Conservation (phyloP, 805 yeast genomes). For the Lipomyces sp. region DNA sequence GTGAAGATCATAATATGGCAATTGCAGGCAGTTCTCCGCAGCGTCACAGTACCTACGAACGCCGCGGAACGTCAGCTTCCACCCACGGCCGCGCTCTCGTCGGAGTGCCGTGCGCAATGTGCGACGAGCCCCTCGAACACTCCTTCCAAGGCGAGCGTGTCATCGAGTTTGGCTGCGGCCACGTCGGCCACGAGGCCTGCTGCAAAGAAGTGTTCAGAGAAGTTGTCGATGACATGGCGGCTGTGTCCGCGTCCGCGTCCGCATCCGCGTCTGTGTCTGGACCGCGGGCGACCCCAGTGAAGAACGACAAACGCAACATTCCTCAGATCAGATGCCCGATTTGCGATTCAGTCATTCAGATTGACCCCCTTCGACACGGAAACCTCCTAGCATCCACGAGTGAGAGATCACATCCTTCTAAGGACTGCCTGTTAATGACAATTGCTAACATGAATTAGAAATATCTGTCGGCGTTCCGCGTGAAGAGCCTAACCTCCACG, state of each 20-base stretch:
- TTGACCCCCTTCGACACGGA: constrained; percentile 11
- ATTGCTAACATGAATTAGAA: background rate
- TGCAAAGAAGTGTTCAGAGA: constrained; percentile 12
- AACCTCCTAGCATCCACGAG: background rate
- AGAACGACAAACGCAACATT: background rate
- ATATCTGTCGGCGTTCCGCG: constrained; percentile 2
- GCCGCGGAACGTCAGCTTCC: background rate
- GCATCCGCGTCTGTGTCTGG: background rate
- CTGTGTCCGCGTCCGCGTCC: background rate
- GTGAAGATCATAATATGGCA: background rate
- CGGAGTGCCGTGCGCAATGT: constrained; percentile 30
- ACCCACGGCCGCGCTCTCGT: constrained; percentile 22
- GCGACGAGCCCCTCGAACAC: constrained; percentile 37
- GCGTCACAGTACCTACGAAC: constrained; percentile 5
- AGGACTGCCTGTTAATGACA: background rate
- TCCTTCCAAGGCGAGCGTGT: constrained; percentile 36
- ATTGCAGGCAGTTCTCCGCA: constrained; percentile 1
- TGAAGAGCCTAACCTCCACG: constrained; percentile 1
- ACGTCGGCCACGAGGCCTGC: constrained; percentile 35
- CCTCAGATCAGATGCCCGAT: constrained; percentile 11
- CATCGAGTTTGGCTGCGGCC: constrained; percentile 35
- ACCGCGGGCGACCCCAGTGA: background rate
- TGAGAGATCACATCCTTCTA: background rate
- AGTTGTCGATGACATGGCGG: background rate
- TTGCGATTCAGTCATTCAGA: constrained; percentile 13